Base-by-base conservation (phyloP, 1,284 basidiomycete species). In the Ganoderma resinaceum region DNA sequence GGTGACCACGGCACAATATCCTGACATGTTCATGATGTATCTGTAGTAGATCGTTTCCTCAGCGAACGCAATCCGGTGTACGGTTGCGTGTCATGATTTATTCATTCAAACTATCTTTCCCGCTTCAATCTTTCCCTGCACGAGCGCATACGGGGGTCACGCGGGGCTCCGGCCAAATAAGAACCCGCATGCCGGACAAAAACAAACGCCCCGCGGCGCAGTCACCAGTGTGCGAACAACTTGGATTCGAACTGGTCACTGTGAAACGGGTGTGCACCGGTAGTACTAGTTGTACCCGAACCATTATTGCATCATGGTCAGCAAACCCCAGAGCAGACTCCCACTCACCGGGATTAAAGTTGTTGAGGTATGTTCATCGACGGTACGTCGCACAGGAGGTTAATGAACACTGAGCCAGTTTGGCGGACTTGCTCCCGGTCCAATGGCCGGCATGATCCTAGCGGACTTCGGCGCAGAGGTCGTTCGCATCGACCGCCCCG, bases 381-480 rank as follows among this genome's bases (percentile, higher is more conserved):
- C 9, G 4, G 12, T 11, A 26, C 46, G 46, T 14, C 23, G 16
- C 9, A n/a, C n/a, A n/a, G n/a, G 46, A 26, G 20, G 12, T 16
- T 2, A 29, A 52, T n/a, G 23, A 12, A 26, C 9, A 12, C 14
- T 26, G 12, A 3, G n/a, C 11, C 23, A 95, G 91, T 95, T 95
- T 75, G 93, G 91, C 33, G 94, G 94, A n/a, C 83, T 95, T 18
- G 94, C 93, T 6, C 94, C 94, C 1, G 93, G 88, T 1, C 94
- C 93, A 0, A 94, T 92, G 73, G 88, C 92, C 9, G 93, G 92
- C n/a, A 85, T 95, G 65, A 79, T 95, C 57, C 85, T 96, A 42
- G 90, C 93, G 9, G 94, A 95, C 80, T 91, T 92, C 76, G 94
- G 94, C 1, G 94, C 94, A 18, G 86, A 87, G 63, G 94, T 95